These are phyloP conservation scores for Rhodotorula sphaerocarpa DNA, from an alignment of 768 basidiomycete genomes.

Conservation along the genomic window DNA sequence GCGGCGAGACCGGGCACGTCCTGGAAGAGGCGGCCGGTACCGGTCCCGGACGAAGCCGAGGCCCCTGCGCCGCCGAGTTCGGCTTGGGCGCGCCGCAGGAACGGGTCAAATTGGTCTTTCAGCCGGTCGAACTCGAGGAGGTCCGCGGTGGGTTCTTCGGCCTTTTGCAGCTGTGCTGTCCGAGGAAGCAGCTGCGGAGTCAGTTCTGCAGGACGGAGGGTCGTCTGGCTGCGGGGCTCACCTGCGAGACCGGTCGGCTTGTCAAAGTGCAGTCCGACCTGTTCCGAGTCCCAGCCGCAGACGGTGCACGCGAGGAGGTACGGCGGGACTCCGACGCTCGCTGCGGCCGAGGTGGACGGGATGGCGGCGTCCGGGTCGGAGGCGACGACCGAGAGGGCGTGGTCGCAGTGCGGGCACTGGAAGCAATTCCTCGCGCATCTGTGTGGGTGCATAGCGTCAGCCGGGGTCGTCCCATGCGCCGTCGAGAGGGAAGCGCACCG, in stretches of 20 bases:
- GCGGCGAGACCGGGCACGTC: constrained; percentile 50
- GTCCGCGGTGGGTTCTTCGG: constrained; percentile 75
- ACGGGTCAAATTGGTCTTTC: constrained; percentile 94
- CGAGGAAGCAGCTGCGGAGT: too few species aligned
- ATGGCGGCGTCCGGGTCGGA: constrained; percentile 52
- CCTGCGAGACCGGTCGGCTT: constrained; percentile 93
- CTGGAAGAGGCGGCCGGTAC: constrained; percentile 74
- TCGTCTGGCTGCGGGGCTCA: too few species aligned
- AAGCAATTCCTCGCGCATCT: constrained; percentile 99
- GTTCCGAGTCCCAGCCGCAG: constrained; percentile 89
- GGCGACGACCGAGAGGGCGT: constrained; percentile 81
- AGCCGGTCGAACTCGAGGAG: constrained; percentile 83
- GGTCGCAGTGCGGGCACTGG: constrained; percentile 84
- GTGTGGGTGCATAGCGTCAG: neutral
- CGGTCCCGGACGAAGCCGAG: constrained; percentile 66
- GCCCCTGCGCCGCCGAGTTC: constrained; percentile 18
- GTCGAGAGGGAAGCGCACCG: constrained; percentile 51
- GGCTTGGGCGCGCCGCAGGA: constrained; percentile 54
- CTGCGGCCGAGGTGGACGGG: constrained; percentile 27
- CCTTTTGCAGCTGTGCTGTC: constrained; percentile 86
- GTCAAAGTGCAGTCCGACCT: constrained; percentile 85
- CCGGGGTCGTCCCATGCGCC: neutral
- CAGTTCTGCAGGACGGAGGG: too few species aligned
- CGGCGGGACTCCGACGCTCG: constrained; percentile 65
- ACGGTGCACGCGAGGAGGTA: constrained; percentile 85